Base-by-base conservation (phyloP, 345 rosid species). In the Arabidopsis arenosa region DNA sequence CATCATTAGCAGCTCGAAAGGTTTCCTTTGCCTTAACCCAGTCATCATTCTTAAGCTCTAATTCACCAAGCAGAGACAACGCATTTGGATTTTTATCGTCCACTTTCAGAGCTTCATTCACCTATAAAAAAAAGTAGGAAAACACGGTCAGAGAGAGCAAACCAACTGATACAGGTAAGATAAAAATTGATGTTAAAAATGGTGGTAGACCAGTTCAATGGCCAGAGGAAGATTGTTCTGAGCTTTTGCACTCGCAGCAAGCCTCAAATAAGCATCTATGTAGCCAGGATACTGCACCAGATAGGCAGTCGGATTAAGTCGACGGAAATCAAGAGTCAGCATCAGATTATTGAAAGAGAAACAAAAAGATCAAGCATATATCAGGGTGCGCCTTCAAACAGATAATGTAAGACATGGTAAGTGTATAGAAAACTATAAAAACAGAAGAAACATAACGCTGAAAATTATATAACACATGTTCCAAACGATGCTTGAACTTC, bases 1-100 rank as follows among this genome's bases (percentile, higher is more conserved):
- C 97, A 81, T 94, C 97, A 86, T 85, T 89, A 69, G 96, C 97
- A 82, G 99, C 88, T 65, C 99, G 93, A 67, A 90, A 82, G 32
- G 99, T 94, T 82, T 94, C 99, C 80, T 94, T 94, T 61, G 99
- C 99, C 86, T 92, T 94, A 57, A 94, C 99, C 99, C 99, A 94
- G 75, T 94, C 97, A 83, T 94, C 99, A 76, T 89, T 94, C 85
- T 92, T 94, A 66, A 94, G 99, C 87, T 94, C 99, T 77, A 94
- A 78, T 78, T 92, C 97, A 83, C 99, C 99, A 72, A 94, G 97
- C 86, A 94, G 84, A 49, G 97, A 92, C 75, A 94, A 83, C 30
- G 96, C 96, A 86, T 89, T 92, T 63, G 97, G 86, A 84, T 80
- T 79, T 83, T 89, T 94, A 33, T 88, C 90, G 75, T 85, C 94